Base-by-base conservation (phyloP, 2,329 filamentous ascomycete species). In the Pseudogymnoascus sp. region DNA sequence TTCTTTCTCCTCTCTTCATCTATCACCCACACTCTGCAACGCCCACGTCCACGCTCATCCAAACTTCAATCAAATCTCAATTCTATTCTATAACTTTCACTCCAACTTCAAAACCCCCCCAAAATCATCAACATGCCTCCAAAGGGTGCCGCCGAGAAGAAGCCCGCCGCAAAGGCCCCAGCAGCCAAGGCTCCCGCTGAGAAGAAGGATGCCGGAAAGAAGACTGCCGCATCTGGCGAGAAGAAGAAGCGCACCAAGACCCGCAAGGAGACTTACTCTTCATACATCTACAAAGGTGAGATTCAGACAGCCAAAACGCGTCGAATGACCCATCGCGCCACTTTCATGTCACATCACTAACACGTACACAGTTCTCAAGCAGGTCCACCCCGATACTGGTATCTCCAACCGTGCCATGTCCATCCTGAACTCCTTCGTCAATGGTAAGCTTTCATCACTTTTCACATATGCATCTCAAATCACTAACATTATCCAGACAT, bases 171-270 rank as follows among this genome's bases (percentile, higher is more conserved):
- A 82, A 97, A 97, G 91, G 93, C 93, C 72, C 87, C 87, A 69
- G 87, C 86, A 73, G 86, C 92, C 81, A 88, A 88, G 78, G 85
- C 86, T 55, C 92, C 93, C 64, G 90, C 89, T 75, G 92, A 97
- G 87, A 97, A 97, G 89, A 97, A 97, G 88, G 93, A 97, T 82
- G 94, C 93, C 69, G 94, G 93, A 84, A 99, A 99, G 90, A 99
- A 97, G 89, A 97, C 94, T 59, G 91, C 93, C 65, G 87, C 92
- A 66, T 87, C 90, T 75, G 94, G 94, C 68, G 94, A 97, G 73
- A 97, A 97, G 92, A 99, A 99, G 90, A 99, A 97, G 92, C 91
- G 94, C 76, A 96, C 92, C 83, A 99, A 99, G 92, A 90, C 92
- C 70, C 88, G 94, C 82, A 97, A 97, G 89, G 94, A 99, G 86